phyloP scores from a whole-genome alignment of 2,329 filamentous ascomycete species.

The Fusarium udum region DNA sequence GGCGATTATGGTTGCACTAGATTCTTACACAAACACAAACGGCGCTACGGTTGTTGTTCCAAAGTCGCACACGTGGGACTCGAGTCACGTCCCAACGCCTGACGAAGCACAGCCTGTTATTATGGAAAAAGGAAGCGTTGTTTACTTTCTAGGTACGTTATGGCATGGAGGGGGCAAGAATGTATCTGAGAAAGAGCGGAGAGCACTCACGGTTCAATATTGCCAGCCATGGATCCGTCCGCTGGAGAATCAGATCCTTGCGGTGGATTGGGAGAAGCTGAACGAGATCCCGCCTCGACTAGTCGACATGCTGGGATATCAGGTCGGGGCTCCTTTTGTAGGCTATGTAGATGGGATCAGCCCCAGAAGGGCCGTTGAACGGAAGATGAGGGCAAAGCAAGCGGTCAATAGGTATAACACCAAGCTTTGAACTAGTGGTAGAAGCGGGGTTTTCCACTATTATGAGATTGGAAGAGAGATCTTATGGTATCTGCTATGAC shows the following conservation, averaged over 20 bases:
- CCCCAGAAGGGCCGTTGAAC: neutral
- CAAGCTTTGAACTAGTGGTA: neutral
- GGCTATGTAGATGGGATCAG: neutral
- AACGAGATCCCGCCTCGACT: rapidly evolving
- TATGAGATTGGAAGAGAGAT: rapidly evolving
- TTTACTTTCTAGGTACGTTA: neutral
- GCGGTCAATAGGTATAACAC: too few species aligned
- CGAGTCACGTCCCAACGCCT: neutral
- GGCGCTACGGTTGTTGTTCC: neutral
- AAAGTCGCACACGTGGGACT: neutral
- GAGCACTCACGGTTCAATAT: neutral
- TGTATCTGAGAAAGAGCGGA: neutral
- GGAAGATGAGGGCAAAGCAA: neutral
- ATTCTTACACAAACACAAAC: neutral
- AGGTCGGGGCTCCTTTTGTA: neutral
- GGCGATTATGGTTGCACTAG: neutral
- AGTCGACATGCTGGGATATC: neutral
- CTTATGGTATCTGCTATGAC: neutral
- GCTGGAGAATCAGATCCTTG: neutral
- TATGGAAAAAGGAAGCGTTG: neutral
- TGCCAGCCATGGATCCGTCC: neutral
- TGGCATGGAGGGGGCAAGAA: neutral
- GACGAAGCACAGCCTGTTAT: neutral
- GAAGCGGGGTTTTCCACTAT: neutral
- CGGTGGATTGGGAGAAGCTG: neutral